Evolutionary conservation across 2,329 filamentous ascomycete genomes (phyloP).

Genomic region (Malbranchea zuffiana): DNA sequence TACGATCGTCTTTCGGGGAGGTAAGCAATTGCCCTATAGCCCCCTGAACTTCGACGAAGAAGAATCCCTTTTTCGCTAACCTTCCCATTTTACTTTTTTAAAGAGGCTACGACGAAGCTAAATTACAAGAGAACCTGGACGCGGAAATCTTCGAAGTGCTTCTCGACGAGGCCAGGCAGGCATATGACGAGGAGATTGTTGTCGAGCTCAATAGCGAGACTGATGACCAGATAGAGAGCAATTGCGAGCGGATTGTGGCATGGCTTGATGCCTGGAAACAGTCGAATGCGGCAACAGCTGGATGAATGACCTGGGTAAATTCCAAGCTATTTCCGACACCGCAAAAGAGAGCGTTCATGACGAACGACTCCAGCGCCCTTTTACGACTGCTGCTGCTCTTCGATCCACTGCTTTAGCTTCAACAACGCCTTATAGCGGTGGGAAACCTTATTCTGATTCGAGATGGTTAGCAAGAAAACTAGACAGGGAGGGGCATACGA

Average conservation of each 20-base stretch:
- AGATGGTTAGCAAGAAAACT: slow-evolving; percentile 1
- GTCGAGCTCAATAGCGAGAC: slow-evolving; percentile 78
- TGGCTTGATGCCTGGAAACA: slow-evolving; percentile 81
- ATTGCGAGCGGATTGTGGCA: slow-evolving; percentile 68
- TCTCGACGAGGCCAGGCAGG: slow-evolving; percentile 76
- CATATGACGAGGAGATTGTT: slow-evolving; percentile 77
- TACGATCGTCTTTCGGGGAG: slow-evolving; percentile 74
- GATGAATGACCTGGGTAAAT: slow-evolving; percentile 2
- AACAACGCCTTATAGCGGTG: slow-evolving; percentile 79
- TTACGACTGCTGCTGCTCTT: slow-evolving; percentile 33
- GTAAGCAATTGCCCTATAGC: slow-evolving; percentile 36
- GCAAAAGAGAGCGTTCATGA: no score
- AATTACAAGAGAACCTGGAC: slow-evolving; percentile 92
- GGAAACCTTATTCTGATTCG: slow-evolving; percentile 67
- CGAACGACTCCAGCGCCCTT: no score
- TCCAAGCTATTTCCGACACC: no score
- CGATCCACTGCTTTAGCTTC: slow-evolving; percentile 76
- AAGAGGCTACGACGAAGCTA: slow-evolving; percentile 71
- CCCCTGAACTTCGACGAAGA: no score
- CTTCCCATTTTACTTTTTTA: slow-evolving; percentile 6
- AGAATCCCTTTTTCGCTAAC: slow-evolving; percentile 8
- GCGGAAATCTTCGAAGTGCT: slow-evolving; percentile 96
- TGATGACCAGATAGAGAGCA: slow-evolving; percentile 74
- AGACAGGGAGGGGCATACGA: slow-evolving; percentile 4
- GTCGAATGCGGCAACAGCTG: slow-evolving; percentile 20